A percentile compares a stretch with the other conserved stretches of the same genome.
These are phyloP conservation scores for Nitzschia palea DNA, from an alignment of 108 stramenopile genomes.

Conservation along the genomic window DNA sequence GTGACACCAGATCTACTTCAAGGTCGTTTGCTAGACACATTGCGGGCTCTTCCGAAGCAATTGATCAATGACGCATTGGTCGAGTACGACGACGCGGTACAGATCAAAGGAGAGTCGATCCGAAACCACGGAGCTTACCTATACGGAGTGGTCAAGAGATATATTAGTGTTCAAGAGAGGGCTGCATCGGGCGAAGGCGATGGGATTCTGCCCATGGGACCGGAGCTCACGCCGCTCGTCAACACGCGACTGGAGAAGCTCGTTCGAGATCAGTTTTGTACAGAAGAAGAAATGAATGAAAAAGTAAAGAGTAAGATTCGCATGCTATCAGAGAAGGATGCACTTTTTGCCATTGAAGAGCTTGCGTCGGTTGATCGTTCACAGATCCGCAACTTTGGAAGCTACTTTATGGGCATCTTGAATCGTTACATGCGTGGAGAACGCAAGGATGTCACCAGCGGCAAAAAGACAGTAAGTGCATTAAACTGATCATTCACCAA, in stretches of 20 bases:
- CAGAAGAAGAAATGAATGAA: conserved; percentile 67
- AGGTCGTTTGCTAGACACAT: conserved; percentile 35
- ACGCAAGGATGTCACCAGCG: conserved; percentile 20
- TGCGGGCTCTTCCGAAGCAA: conserved; percentile 41
- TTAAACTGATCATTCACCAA: background rate
- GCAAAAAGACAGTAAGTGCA: conserved; percentile 14
- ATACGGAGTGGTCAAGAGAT: conserved; percentile 79
- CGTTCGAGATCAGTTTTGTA: conserved; percentile 62
- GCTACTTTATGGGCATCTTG: conserved; percentile 82
- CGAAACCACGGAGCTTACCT: conserved; percentile 76
- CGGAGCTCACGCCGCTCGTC: conserved; percentile 55
- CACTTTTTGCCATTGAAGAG: conserved; percentile 80
- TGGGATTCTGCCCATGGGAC: conserved; percentile 50
- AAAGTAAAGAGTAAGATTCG: conserved; percentile 73
- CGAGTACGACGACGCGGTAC: conserved; percentile 79
- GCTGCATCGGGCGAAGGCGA: conserved; percentile 22
- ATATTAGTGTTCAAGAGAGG: conserved; percentile 54
- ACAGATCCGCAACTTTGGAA: conserved; percentile 73
- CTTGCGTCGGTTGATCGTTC: conserved; percentile 49
- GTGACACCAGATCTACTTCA: conserved; percentile 25
- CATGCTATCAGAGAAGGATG: conserved; percentile 78
- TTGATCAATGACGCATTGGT: conserved; percentile 69
- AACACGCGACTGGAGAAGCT: conserved; percentile 52
- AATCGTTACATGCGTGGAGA: conserved; percentile 82
- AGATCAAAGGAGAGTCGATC: conserved; percentile 59